These are phyloP conservation scores for Salvia splendens DNA, from an alignment of 257 asterid species.

Conservation along the genomic window DNA sequence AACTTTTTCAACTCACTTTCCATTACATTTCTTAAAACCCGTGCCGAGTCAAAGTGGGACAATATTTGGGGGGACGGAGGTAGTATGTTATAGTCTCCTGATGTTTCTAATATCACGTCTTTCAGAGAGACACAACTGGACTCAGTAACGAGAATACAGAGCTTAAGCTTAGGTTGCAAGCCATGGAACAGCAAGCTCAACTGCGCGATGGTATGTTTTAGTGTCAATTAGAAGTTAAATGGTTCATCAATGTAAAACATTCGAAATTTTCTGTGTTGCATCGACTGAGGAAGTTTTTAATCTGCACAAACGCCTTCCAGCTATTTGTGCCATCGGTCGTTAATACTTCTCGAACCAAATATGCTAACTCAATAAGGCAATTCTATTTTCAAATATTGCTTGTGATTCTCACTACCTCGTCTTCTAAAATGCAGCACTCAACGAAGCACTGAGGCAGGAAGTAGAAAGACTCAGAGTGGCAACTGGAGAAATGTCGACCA, in stretches of 20 bases:
- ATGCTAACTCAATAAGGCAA: not conserved
- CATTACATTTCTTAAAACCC: no score
- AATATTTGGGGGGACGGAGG: no score
- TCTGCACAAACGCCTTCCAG: not conserved
- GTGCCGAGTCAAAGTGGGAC: no score
- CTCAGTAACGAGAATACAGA: slow-evolving; percentile 82
- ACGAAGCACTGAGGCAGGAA: slow-evolving; percentile 88
- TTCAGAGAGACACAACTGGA: slow-evolving; percentile 89
- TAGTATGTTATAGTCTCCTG: no score
- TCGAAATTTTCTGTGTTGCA: not conserved
- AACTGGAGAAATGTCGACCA: slow-evolving; percentile 68
- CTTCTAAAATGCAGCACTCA: slow-evolving; percentile 55
- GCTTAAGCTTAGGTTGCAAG: slow-evolving; percentile 90
- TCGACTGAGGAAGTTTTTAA: not conserved
- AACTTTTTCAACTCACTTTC: no score
- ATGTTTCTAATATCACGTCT: slow-evolving; percentile 5
- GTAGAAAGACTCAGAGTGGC: slow-evolving; percentile 80
- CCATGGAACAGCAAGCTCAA: slow-evolving; percentile 98
- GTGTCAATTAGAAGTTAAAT: not conserved
- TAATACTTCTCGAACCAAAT: not conserved
- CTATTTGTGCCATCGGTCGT: not conserved
- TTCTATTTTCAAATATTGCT: not conserved
- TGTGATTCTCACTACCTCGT: not conserved
- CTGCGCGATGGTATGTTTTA: slow-evolving; percentile 75
- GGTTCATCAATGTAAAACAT: not conserved